Evolutionary conservation across 2,329 filamentous ascomycete genomes (phyloP).

Genomic region (Colletotrichum filicis): DNA sequence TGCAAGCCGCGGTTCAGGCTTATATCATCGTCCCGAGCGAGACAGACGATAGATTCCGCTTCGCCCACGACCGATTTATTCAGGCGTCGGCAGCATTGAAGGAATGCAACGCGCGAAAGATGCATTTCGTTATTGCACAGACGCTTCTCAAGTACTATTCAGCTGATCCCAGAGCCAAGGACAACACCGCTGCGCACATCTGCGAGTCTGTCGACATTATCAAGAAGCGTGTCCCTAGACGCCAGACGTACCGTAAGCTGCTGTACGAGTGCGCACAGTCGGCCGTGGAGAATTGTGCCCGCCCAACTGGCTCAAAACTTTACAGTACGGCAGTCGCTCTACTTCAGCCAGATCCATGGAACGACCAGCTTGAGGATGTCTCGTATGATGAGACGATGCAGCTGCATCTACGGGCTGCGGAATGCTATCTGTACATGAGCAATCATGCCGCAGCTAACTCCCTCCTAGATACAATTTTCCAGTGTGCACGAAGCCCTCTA

Average conservation of each 20-base stretch:
- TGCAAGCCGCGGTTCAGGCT: conserved; percentile 72
- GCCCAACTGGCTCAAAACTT: conserved; percentile 84
- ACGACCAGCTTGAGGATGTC: conserved; percentile 74
- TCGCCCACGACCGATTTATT: conserved; percentile 88
- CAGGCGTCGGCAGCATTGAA: conserved; percentile 77
- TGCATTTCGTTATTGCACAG: conserved; percentile 92
- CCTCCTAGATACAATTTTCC: conserved; percentile 77
- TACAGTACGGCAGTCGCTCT: conserved; percentile 81
- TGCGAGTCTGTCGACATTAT: conserved; percentile 82
- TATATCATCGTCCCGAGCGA: conserved; percentile 86
- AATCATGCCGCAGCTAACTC: conserved; percentile 74
- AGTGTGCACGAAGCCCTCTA: conserved; percentile 74
- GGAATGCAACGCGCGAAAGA: conserved; percentile 77
- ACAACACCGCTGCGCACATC: conserved; percentile 83
- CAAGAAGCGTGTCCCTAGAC: conserved; percentile 68
- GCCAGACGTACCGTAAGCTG: conserved; percentile 77
- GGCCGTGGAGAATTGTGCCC: conserved; percentile 84
- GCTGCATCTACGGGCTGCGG: conserved; percentile 81
- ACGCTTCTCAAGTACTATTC: conserved; percentile 78
- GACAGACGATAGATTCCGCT: conserved; percentile 87
- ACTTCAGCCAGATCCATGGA: conserved; percentile 85
- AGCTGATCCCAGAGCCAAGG: conserved; percentile 70
- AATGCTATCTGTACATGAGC: conserved; percentile 84
- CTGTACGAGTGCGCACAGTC: conserved; percentile 82
- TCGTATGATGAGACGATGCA: conserved; percentile 88